Percentiles rank a stretch among this genome's conserved stretches.
phyloP scores from a whole-genome alignment of 176 grass and related monocot species.

The Rhynchospora pubera region DNA sequence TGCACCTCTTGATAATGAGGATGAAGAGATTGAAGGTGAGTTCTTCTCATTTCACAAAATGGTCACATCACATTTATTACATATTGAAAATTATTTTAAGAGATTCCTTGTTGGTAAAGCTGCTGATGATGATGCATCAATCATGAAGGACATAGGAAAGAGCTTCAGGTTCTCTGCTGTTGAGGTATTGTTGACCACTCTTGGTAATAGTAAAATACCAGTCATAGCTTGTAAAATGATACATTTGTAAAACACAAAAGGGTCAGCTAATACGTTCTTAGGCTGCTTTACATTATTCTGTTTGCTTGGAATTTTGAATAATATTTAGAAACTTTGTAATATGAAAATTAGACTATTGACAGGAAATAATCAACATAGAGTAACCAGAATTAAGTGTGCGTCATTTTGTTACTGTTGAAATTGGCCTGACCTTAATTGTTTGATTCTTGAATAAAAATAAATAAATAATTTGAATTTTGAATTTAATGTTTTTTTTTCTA shows the following conservation, averaged over 20 bases:
- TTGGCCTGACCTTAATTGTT: background rate
- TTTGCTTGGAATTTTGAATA: background rate
- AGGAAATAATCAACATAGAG: background rate
- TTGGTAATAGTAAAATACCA: background rate
- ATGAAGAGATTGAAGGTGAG: slow-evolving; percentile 60
- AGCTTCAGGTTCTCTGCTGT: slow-evolving; percentile 83
- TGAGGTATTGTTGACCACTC: slow-evolving; percentile 40
- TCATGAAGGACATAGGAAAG: slow-evolving; percentile 80
- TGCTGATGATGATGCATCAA: slow-evolving; percentile 72
- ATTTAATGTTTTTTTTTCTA: background rate
- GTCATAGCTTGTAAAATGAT: background rate
- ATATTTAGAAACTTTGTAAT: too few relatives aligned
- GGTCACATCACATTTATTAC: background rate
- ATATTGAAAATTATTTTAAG: background rate
- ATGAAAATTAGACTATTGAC: too few relatives aligned
- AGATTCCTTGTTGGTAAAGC: slow-evolving; percentile 29
- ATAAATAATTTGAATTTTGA: background rate
- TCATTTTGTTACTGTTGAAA: background rate
- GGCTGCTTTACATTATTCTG: slow-evolving; percentile 10
- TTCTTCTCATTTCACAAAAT: background rate
- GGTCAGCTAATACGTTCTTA: background rate
- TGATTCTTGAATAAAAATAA: background rate
- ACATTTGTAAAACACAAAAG: background rate
- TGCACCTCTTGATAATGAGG: slow-evolving; percentile 80
- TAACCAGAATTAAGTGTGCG: background rate